These are phyloP conservation scores for Aureobasidium melanogenum DNA, from an alignment of 2,329 filamentous ascomycete genomes.

Conservation along the genomic window DNA sequence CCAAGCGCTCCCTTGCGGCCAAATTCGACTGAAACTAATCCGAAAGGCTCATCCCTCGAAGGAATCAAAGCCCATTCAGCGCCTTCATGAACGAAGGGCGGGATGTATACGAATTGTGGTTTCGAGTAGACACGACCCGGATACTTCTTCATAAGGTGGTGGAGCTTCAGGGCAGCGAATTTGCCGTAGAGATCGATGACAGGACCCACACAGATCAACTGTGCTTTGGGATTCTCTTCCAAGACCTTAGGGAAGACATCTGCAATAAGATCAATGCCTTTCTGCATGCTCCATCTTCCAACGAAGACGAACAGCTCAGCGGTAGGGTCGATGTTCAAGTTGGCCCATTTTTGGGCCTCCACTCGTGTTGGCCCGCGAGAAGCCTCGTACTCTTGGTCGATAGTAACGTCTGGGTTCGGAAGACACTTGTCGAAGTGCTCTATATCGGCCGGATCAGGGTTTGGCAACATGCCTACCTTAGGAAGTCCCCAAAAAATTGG, in stretches of 20 bases:
- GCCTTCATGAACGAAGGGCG: conserved; percentile 57
- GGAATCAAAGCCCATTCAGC: conserved; percentile 62
- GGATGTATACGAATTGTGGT: conserved; percentile 57
- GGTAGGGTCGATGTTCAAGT: conserved; percentile 49
- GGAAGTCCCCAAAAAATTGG: conserved; percentile 61
- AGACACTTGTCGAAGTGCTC: conserved; percentile 50
- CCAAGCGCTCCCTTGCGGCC: conserved; percentile 61
- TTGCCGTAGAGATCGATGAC: conserved; percentile 62
- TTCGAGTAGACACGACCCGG: conserved; percentile 57
- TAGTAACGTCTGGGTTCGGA: conserved; percentile 38
- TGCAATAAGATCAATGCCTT: conserved; percentile 59
- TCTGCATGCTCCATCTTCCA: conserved; percentile 60
- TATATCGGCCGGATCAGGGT: conserved; percentile 57
- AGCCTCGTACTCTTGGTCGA: conserved; percentile 49
- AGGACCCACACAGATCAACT: conserved; percentile 55
- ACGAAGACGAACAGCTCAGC: conserved; percentile 61
- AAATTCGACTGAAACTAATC: conserved; percentile 60
- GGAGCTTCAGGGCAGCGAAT: conserved; percentile 57
- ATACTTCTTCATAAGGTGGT: conserved; percentile 55
- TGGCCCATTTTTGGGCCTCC: conserved; percentile 60
- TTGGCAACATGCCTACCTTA: conserved; percentile 54
- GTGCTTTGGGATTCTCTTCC: conserved; percentile 50
- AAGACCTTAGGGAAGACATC: conserved; percentile 57
- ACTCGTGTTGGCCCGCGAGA: conserved; percentile 44
- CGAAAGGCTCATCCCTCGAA: conserved; percentile 60